phyloP scores from a whole-genome alignment of 2,329 filamentous ascomycete species.

The Golovinomyces cichoracearum region DNA sequence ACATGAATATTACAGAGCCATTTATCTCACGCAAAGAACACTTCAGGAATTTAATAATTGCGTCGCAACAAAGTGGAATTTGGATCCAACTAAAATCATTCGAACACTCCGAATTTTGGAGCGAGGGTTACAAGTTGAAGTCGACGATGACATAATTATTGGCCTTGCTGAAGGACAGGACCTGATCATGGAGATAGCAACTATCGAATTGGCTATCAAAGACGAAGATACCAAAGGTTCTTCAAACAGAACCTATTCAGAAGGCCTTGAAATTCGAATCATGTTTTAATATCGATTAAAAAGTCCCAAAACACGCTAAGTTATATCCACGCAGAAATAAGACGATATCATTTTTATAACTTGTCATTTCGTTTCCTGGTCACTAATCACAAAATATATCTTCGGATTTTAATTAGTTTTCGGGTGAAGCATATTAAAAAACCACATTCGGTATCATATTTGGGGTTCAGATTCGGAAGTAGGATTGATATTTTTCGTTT shows the following conservation, averaged over 20 bases:
- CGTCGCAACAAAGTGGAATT: slow-evolving; percentile 53
- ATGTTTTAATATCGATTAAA: slow-evolving; percentile 14
- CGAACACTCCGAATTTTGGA: slow-evolving; percentile 47
- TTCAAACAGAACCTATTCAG: slow-evolving; percentile 9
- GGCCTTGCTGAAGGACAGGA: slow-evolving; percentile 77
- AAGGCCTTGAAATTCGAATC: slow-evolving; percentile 15
- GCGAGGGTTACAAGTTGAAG: slow-evolving; percentile 53
- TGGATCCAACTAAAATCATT: slow-evolving; percentile 46
- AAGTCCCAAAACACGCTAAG: too few relatives aligned
- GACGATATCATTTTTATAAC: too few relatives aligned
- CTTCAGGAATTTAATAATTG: slow-evolving; percentile 45
- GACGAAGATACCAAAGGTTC: slow-evolving; percentile 9
- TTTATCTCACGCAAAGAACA: slow-evolving; percentile 61
- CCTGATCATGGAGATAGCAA: slow-evolving; percentile 46
- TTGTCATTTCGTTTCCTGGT: neutral
- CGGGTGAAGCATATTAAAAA: neutral
- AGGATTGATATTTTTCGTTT: neutral
- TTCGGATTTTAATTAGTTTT: too few relatives aligned
- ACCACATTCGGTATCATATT: neutral
- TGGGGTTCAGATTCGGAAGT: neutral
- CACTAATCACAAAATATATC: neutral
- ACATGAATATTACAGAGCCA: slow-evolving; percentile 46
- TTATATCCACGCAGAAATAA: too few relatives aligned
- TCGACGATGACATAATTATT: slow-evolving; percentile 72
- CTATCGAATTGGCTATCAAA: slow-evolving; percentile 21